These are phyloP conservation scores for Fusarium brachygibbosum DNA, from an alignment of 2,329 filamentous ascomycete genomes.

Conservation along the genomic window DNA sequence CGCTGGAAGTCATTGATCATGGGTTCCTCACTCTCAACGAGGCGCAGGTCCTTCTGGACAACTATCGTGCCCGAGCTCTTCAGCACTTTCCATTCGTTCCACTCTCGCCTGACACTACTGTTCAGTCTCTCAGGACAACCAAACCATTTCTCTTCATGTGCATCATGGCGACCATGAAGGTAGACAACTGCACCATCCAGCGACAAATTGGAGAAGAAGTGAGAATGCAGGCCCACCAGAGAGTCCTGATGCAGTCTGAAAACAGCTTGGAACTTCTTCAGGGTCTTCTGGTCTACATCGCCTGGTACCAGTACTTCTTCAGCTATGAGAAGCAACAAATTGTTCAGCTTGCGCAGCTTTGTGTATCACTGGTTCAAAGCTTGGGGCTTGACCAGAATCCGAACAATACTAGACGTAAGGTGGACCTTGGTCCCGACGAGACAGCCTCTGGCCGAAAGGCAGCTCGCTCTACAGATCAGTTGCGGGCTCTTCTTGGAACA, in stretches of 20 bases:
- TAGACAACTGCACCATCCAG: constrained; percentile 18
- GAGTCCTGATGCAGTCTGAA: constrained; percentile 23
- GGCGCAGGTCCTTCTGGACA: not conserved
- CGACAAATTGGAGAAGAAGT: constrained; percentile 13
- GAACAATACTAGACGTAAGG: constrained; percentile 13
- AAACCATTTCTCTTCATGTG: constrained; percentile 23
- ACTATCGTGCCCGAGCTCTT: not conserved
- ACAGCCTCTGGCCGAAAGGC: constrained; percentile 9
- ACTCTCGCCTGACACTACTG: not conserved
- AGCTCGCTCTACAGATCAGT: constrained; percentile 3
- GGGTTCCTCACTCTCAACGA: not conserved
- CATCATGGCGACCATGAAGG: constrained; percentile 19
- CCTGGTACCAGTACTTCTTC: constrained; percentile 29
- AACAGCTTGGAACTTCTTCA: constrained; percentile 17
- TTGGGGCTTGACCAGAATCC: constrained; percentile 23
- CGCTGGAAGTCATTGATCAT: constrained; percentile 1
- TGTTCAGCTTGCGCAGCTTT: constrained; percentile 15
- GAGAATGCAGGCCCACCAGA: constrained; percentile 7
- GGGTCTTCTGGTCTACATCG: constrained; percentile 10
- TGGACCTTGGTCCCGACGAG: constrained; percentile 21
- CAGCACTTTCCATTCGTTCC: constrained; percentile 17
- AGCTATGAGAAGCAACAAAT: constrained; percentile 23
- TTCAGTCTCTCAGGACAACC: not conserved
- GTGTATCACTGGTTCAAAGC: constrained; percentile 9
- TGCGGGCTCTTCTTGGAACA: constrained; percentile 22